phyloP scores from a whole-genome alignment of 2,329 filamentous ascomycete species.

The Hymenoscyphus fructigenus region DNA sequence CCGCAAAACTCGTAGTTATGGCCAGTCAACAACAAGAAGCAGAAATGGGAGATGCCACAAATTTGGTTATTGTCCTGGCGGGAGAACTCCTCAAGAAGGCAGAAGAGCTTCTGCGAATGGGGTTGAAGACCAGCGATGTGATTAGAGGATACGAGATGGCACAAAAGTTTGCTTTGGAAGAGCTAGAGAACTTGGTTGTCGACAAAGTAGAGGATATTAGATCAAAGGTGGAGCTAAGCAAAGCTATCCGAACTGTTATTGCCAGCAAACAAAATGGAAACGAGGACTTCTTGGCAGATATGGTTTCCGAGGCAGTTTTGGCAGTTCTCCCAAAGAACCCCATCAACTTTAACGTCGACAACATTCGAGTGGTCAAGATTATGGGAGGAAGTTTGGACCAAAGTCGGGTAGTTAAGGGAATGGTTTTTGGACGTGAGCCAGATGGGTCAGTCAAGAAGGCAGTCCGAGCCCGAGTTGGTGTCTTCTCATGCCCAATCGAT shows the following conservation, averaged over 20 bases:
- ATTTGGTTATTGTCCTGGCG: conserved; percentile 92
- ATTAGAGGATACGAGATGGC: conserved; percentile 94
- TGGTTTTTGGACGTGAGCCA: conserved; percentile 98
- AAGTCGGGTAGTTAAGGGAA: conserved; percentile 91
- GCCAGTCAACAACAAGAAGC: conserved; percentile 97
- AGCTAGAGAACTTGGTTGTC: conserved; percentile 83
- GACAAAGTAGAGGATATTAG: conserved; percentile 87
- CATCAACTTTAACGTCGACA: conserved; percentile 96
- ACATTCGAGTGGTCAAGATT: conserved; percentile 98
- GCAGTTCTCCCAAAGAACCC: conserved; percentile 95
- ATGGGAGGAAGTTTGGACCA: conserved; percentile 97
- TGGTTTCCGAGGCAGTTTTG: conserved; percentile 83
- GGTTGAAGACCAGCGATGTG: conserved; percentile 97
- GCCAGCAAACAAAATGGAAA: conserved; percentile 95
- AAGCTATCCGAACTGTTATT: conserved; percentile 92
- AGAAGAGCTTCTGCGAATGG: conserved; percentile 94
- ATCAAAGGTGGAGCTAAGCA: conserved; percentile 80
- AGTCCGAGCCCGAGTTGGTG: conserved; percentile 88
- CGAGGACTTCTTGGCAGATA: conserved; percentile 81
- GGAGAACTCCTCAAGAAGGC: conserved; percentile 96
- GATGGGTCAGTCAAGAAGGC: conserved; percentile 90
- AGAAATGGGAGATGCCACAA: conserved; percentile 98
- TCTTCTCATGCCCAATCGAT: conserved; percentile 95
- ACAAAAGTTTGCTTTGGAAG: conserved; percentile 80
- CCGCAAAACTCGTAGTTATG: conserved; percentile 97